A percentile compares a stretch with the other conserved stretches of the same genome.
Evolutionary conservation across 495 filamentous ascomycete genomes (phyloP).

Genomic region (Articulospora tetracladia): DNA sequence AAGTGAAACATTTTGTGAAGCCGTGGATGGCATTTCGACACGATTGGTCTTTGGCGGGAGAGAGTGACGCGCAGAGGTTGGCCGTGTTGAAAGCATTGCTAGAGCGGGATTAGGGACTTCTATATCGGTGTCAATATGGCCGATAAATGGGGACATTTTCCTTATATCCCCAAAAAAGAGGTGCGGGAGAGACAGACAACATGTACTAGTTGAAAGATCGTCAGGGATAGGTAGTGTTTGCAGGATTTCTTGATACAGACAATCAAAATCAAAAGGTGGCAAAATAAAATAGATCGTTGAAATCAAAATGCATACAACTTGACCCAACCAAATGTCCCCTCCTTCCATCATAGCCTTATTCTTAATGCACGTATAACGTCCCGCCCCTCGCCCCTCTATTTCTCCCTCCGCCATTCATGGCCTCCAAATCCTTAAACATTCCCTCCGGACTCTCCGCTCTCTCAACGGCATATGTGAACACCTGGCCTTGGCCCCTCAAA

Average conservation of each 20-base stretch:
- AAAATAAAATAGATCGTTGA: too few species aligned
- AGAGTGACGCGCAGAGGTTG: not conserved
- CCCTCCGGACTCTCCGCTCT: not conserved
- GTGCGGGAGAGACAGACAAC: too few species aligned
- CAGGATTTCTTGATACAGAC: too few species aligned
- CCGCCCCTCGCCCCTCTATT: not conserved
- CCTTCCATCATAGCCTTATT: too few species aligned
- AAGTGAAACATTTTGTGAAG: not conserved
- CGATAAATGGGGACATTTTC: too few species aligned
- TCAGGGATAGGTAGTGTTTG: too few species aligned
- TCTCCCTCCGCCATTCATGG: not conserved
- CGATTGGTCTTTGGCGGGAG: not conserved
- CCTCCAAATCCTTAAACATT: not conserved
- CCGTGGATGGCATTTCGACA: not conserved
- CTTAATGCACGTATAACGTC: not conserved
- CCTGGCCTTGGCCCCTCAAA: not conserved
- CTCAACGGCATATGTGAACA: not conserved
- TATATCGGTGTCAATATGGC: too few species aligned
- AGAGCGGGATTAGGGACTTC: not conserved
- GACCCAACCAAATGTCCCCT: too few species aligned
- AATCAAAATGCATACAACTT: too few species aligned
- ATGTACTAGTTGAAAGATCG: too few species aligned
- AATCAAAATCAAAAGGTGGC: too few species aligned
- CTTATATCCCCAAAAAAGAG: too few species aligned
- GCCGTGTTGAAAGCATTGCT: not conserved